Conservation (phyloP, 1,139 yeast species). For the Suhomyces guaymorum region DNA sequence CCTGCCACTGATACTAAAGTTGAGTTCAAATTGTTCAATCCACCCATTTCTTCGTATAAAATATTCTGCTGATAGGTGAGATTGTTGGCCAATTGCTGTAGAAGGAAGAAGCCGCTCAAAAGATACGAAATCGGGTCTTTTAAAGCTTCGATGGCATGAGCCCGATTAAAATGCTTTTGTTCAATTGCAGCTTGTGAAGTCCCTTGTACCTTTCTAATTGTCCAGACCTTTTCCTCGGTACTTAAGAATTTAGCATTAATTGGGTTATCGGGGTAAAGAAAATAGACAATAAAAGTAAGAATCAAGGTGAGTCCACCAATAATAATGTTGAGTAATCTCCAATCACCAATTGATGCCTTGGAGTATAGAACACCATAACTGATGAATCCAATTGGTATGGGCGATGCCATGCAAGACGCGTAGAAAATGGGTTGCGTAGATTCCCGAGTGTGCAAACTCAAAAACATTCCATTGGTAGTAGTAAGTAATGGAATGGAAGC, state of each 20-base stretch:
- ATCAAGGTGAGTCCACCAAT: constrained; percentile 45
- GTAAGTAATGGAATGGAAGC: constrained; percentile 39
- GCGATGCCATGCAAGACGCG: constrained; percentile 45
- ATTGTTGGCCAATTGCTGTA: constrained; percentile 49
- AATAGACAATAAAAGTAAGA: constrained; percentile 27
- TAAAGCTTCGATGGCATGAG: constrained; percentile 45
- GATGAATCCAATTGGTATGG: constrained; percentile 47
- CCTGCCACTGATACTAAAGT: constrained; percentile 55
- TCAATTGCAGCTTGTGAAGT: constrained; percentile 45
- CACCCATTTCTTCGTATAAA: constrained; percentile 45
- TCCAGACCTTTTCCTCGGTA: constrained; percentile 44
- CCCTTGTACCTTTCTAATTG: constrained; percentile 42
- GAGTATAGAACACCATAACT: constrained; percentile 43
- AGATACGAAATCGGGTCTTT: constrained; percentile 51
- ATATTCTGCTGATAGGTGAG: constrained; percentile 49
- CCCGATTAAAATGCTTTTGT: constrained; percentile 43
- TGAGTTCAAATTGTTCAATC: constrained; percentile 45
- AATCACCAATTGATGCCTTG: constrained; percentile 27
- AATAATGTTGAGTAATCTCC: constrained; percentile 44
- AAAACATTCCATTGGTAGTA: constrained; percentile 46
- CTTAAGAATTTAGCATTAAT: constrained; percentile 37
- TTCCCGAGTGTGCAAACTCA: constrained; percentile 42
- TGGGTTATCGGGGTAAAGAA: constrained; percentile 48
- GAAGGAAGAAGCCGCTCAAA: constrained; percentile 37
- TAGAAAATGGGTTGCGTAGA: constrained; percentile 45